phyloP scores from a whole-genome alignment of 23 red algal species.

The Gracilaria domingensis region DNA sequence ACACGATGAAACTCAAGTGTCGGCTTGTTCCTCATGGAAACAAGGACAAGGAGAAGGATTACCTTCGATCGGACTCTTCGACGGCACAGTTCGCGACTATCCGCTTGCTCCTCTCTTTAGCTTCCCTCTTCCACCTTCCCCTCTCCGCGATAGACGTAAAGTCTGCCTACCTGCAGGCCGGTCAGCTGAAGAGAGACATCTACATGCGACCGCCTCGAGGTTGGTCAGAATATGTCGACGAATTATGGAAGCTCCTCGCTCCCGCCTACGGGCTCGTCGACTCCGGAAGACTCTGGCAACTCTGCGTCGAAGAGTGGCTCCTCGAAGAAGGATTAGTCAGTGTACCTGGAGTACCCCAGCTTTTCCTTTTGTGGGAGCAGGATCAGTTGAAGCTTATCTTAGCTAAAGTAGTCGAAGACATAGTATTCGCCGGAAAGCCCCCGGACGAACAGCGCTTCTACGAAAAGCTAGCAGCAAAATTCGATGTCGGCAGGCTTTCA shows the following conservation, averaged over 20 bases:
- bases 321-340: background rate
- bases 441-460: background rate
- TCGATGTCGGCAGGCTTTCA: slow-evolving; percentile 16
- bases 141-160: slow-evolving; percentile 30
- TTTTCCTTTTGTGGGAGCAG: background rate
- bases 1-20: background rate
- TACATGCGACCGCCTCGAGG: background rate
- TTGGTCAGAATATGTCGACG: background rate
- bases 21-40: slow-evolving; percentile 5
- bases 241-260: slow-evolving; percentile 28
- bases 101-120: slow-evolving; percentile 15
- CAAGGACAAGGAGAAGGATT: slow-evolving; percentile 19
- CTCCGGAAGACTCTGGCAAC: slow-evolving; percentile 46
- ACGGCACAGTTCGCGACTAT: slow-evolving; percentile 15
- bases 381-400: background rate
- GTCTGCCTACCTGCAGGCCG: slow-evolving; percentile 15
- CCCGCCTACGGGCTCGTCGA: slow-evolving; percentile 41
- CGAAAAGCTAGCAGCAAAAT: background rate
- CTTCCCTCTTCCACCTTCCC: background rate
- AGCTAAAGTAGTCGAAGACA: slow-evolving; percentile 47
- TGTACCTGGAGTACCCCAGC: slow-evolving; percentile 38
- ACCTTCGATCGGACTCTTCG: slow-evolving; percentile 12
- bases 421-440: background rate
- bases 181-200: background rate
- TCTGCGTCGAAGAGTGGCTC: slow-evolving; percentile 27